These are phyloP conservation scores for Keqinozyma sinolaborantium DNA, from an alignment of 1,139 yeast species.

Conservation along the genomic window DNA sequence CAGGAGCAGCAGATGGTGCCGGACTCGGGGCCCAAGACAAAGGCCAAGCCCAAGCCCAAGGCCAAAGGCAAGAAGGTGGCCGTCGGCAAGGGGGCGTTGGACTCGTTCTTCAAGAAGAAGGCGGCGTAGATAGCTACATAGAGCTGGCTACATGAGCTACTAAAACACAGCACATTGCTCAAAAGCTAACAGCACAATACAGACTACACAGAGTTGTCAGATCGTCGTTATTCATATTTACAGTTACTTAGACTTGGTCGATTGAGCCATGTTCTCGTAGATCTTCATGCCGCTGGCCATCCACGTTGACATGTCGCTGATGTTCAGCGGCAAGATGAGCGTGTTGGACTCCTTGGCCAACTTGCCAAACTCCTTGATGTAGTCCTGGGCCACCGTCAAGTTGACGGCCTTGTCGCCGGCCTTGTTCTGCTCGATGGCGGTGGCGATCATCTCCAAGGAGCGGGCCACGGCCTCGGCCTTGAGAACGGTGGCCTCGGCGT, in stretches of 20 bases:
- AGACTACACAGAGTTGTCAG: too few relatives aligned
- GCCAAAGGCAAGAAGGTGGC: conserved; percentile 37
- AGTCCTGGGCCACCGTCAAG: conserved; percentile 79
- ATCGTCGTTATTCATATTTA: too few relatives aligned
- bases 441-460: conserved; percentile 62
- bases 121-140: too few relatives aligned
- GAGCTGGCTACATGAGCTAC: too few relatives aligned
- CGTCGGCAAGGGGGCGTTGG: conserved; percentile 59
- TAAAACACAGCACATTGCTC: too few relatives aligned
- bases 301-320: conserved; percentile 71
- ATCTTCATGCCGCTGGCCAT: conserved; percentile 78
- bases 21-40: conserved; percentile 17
- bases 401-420: conserved; percentile 76
- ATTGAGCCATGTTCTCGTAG: conserved; percentile 54
- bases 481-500: conserved; percentile 61
- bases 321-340: conserved; percentile 69
- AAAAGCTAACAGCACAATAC: too few relatives aligned
- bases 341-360: conserved; percentile 82
- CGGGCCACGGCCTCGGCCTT: conserved; percentile 77
- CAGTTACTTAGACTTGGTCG: too few relatives aligned
- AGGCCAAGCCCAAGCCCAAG: conserved; percentile 15
- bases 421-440: conserved; percentile 63
- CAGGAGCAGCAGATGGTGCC: conserved; percentile 27
- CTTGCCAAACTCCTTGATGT: conserved; percentile 77
- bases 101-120: conserved; percentile 49